phyloP scores from a whole-genome alignment of 2,329 filamentous ascomycete genomes.

The Verticillium isaacii region DNA sequence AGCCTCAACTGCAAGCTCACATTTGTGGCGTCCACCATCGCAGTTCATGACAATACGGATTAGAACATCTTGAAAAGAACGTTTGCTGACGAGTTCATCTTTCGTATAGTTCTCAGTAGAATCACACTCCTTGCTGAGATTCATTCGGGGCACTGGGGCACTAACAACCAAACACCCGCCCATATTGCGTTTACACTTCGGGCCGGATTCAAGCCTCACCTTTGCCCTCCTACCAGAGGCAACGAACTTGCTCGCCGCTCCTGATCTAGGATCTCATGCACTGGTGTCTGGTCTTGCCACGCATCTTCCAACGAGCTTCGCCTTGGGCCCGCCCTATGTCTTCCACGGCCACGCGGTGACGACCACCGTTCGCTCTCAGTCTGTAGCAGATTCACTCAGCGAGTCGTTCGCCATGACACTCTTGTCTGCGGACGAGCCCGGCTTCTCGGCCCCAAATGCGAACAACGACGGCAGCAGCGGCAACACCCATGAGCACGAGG shows the following conservation, averaged over 20 bases:
- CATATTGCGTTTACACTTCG: not conserved
- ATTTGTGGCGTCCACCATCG: too few species aligned
- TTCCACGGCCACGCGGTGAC: not conserved
- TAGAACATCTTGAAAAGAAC: too few species aligned
- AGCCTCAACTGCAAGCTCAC: too few species aligned
- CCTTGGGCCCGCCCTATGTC: not conserved
- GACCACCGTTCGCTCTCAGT: not conserved
- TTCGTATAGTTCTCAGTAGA: too few species aligned
- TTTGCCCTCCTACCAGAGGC: not conserved
- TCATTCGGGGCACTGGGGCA: too few species aligned
- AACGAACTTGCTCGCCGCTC: too few species aligned
- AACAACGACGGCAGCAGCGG: not conserved
- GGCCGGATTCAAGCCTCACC: not conserved
- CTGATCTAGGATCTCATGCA: too few species aligned
- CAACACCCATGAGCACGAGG: conserved; percentile 3
- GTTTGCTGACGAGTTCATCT: too few species aligned
- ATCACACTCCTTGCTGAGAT: too few species aligned
- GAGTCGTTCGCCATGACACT: not conserved
- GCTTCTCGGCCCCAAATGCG: not conserved
- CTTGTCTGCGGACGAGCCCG: not conserved
- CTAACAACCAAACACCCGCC: too few species aligned
- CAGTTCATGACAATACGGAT: too few species aligned
- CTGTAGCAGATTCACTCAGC: not conserved
- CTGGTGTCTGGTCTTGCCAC: too few species aligned
- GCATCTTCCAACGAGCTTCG: not conserved